These are phyloP conservation scores for Parasitella parasitica DNA, from an alignment of 371 early-diverging fungal genomes.

Conservation along the genomic window DNA sequence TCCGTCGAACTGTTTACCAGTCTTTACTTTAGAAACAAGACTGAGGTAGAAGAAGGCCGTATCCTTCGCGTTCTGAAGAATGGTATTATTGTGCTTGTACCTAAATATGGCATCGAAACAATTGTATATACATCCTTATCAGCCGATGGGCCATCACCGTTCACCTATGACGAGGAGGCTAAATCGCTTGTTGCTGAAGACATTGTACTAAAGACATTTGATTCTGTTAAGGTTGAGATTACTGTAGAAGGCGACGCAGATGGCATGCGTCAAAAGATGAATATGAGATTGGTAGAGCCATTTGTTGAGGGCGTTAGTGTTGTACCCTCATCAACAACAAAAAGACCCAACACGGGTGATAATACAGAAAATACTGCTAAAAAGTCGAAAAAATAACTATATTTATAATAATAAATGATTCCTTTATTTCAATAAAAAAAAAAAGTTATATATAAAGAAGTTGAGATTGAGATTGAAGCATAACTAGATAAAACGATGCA, in stretches of 20 bases:
- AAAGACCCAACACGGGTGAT: slow-evolving; percentile 2
- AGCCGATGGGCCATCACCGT: slow-evolving; percentile 25
- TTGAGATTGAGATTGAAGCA: too few species aligned
- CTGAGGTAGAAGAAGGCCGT: slow-evolving; percentile 81
- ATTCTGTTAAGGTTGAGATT: slow-evolving; percentile 74
- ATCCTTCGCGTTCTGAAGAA: slow-evolving; percentile 91
- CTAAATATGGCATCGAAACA: slow-evolving; percentile 94
- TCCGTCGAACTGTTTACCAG: slow-evolving; percentile 95
- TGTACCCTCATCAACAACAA: slow-evolving; percentile 6
- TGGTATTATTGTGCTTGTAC: slow-evolving; percentile 90
- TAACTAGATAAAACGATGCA: background rate
- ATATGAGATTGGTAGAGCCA: slow-evolving; percentile 70
- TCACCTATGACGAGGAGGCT: slow-evolving; percentile 34
- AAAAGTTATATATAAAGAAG: background rate
- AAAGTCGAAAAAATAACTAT: slow-evolving; percentile 7
- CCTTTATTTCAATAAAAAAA: background rate
- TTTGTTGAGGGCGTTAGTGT: slow-evolving; percentile 10
- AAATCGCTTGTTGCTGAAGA: slow-evolving; percentile 45
- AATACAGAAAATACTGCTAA: background rate
- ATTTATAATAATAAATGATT: background rate
- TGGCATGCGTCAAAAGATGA: slow-evolving; percentile 70
- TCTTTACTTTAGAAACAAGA: slow-evolving; percentile 90
- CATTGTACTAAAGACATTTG: slow-evolving; percentile 68
- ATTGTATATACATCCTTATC: slow-evolving; percentile 69
- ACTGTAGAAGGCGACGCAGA: slow-evolving; percentile 74